Evolutionary conservation across 345 rosid genomes (phyloP).

Genomic region (Syzygium oleosum): DNA sequence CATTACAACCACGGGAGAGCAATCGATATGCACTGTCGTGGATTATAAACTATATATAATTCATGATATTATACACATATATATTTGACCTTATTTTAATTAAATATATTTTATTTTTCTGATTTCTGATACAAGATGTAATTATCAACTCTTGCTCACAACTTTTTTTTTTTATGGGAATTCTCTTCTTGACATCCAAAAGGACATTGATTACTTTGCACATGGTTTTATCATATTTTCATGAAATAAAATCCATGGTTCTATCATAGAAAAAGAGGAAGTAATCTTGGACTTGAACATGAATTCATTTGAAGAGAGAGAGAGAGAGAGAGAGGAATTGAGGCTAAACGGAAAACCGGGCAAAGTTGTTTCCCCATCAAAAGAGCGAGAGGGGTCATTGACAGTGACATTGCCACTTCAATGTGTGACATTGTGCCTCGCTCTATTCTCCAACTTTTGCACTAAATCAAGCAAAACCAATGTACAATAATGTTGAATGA

Average conservation of each 20-base stretch:
- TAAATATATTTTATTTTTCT: too few relatives aligned
- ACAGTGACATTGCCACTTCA: neutral
- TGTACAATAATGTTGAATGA: neutral
- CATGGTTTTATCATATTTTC: neutral
- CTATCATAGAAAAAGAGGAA: neutral
- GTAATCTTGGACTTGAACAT: neutral
- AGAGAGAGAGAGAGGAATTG: neutral
- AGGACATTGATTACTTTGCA: neutral
- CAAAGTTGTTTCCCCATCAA: constrained; percentile 2
- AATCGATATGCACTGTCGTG: neutral
- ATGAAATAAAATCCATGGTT: neutral
- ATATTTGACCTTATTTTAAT: too few relatives aligned
- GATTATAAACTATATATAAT: neutral
- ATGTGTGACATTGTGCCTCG: neutral
- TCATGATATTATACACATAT: neutral
- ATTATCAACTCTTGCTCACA: neutral
- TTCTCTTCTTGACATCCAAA: neutral
- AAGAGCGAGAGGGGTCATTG: neutral
- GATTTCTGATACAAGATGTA: neutral
- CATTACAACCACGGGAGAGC: neutral
- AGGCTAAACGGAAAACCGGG: neutral
- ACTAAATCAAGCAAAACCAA: neutral
- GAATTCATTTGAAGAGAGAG: neutral
- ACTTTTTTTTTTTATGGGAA: neutral
- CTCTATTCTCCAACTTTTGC: neutral